Percentiles rank a stretch among this genome's conserved stretches.
These are phyloP conservation scores for Eragrostis nindensis DNA, from an alignment of 176 grass and related monocot genomes.

Conservation along the genomic window DNA sequence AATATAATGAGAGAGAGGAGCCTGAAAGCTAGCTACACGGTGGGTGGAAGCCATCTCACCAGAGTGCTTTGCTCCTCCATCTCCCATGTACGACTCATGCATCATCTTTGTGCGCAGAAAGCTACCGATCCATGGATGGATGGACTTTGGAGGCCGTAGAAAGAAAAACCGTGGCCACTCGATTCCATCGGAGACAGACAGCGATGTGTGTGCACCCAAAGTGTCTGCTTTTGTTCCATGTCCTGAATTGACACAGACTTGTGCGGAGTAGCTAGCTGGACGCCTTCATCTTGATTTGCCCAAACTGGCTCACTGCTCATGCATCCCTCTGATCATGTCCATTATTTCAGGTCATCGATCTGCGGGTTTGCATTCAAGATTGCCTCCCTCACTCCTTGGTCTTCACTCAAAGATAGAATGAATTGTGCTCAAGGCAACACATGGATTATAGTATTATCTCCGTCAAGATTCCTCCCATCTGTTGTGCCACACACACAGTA, in stretches of 20 bases:
- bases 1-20: background rate
- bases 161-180: slow-evolving; percentile 32
- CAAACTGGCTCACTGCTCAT: background rate
- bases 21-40: background rate
- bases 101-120: background rate
- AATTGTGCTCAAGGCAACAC: background rate
- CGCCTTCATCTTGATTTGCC: slow-evolving; percentile 16
- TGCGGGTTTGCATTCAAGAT: background rate
- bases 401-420: background rate
- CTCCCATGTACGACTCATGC: background rate
- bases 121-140: background rate
- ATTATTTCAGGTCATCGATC: background rate
- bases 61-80: background rate
- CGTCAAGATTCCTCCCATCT: slow-evolving; percentile 25
- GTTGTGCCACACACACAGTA: background rate
- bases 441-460: slow-evolving; percentile 17
- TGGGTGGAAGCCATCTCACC: slow-evolving; percentile 29
- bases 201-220: slow-evolving; percentile 18
- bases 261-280: slow-evolving; percentile 2
- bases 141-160: slow-evolving; percentile 17
- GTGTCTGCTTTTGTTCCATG: slow-evolving; percentile 37
- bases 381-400: background rate
- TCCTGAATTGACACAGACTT: slow-evolving; percentile 6
- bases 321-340: background rate
- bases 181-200: slow-evolving; percentile 19